phyloP scores from a whole-genome alignment of 177 flowering plant species.

The Vitis hybrid region DNA sequence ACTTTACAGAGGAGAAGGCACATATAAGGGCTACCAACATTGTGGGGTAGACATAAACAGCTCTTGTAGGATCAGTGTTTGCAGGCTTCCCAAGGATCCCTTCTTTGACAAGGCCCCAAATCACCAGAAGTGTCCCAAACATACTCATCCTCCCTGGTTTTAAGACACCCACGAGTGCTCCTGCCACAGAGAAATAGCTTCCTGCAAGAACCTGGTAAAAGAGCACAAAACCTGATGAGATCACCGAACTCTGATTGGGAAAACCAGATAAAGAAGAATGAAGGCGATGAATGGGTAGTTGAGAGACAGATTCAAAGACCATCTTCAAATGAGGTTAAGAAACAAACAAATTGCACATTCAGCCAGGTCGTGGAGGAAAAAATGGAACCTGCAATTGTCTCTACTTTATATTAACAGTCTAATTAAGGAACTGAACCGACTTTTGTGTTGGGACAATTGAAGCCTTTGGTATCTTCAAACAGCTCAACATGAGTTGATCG shows the following conservation, averaged over 20 bases:
- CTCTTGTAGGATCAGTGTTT: slow-evolving; percentile 61
- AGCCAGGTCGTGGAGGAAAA: too few relatives aligned
- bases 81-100: slow-evolving; percentile 77
- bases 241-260: neutral
- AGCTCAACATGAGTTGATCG: too few relatives aligned
- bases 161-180: slow-evolving; percentile 68
- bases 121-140: slow-evolving; percentile 85
- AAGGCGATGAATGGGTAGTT: too few relatives aligned
- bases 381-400: too few relatives aligned
- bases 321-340: too few relatives aligned
- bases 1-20: slow-evolving; percentile 77
- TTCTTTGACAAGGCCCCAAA: slow-evolving; percentile 97
- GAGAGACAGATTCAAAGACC: too few relatives aligned
- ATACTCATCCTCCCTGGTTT: slow-evolving; percentile 94
- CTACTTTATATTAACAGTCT: too few relatives aligned
- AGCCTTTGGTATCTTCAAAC: too few relatives aligned
- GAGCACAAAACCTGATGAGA: neutral
- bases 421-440: too few relatives aligned
- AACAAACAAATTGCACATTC: too few relatives aligned
- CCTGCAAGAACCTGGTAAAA: slow-evolving; percentile 87
- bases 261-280: neutral
- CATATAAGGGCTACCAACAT: slow-evolving; percentile 75
- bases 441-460: too few relatives aligned
- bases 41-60: slow-evolving; percentile 84
- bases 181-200: slow-evolving; percentile 92